phyloP scores from a whole-genome alignment of 192 early-diverging fungal species.

The Cladochytrium replicatum region DNA sequence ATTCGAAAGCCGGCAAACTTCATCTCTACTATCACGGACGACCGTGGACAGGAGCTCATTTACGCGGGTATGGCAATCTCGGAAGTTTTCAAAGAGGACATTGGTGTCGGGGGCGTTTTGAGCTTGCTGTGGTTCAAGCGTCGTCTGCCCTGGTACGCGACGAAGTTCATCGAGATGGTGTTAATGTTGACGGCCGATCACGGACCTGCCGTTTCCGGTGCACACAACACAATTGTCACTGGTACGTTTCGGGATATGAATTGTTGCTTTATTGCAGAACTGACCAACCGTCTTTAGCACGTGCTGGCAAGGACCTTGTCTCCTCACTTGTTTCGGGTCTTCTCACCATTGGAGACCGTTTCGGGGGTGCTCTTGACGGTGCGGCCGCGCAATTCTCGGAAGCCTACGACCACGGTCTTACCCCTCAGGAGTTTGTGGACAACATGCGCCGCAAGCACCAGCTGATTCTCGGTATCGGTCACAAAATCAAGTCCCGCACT shows the following conservation, averaged over 20 bases:
- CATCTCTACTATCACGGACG: constrained; percentile 97
- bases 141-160: constrained; percentile 85
- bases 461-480: constrained; percentile 95
- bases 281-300: constrained; percentile 34
- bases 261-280: background rate
- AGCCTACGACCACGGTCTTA: constrained; percentile 87
- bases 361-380: constrained; percentile 95
- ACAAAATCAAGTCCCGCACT: constrained; percentile 98
- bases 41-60: constrained; percentile 96
- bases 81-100: constrained; percentile 97
- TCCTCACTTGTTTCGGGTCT: constrained; percentile 91
- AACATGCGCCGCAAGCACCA: constrained; percentile 94
- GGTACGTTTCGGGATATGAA: constrained; percentile 15
- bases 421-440: constrained; percentile 89
- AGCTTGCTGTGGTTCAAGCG: constrained; percentile 98
- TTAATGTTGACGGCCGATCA: constrained; percentile 99
- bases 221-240: constrained; percentile 60
- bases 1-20: constrained; percentile 97
- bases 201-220: constrained; percentile 94
- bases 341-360: constrained; percentile 94
- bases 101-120: constrained; percentile 96
- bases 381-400: constrained; percentile 83
- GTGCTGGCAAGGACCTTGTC: constrained; percentile 95
- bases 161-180: constrained; percentile 99
- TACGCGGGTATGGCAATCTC: constrained; percentile 98